A percentile compares a stretch with the other conserved stretches of the same genome.
phyloP scores from a whole-genome alignment of 345 rosid genomes.

The Cardiospermum halicacabum region DNA sequence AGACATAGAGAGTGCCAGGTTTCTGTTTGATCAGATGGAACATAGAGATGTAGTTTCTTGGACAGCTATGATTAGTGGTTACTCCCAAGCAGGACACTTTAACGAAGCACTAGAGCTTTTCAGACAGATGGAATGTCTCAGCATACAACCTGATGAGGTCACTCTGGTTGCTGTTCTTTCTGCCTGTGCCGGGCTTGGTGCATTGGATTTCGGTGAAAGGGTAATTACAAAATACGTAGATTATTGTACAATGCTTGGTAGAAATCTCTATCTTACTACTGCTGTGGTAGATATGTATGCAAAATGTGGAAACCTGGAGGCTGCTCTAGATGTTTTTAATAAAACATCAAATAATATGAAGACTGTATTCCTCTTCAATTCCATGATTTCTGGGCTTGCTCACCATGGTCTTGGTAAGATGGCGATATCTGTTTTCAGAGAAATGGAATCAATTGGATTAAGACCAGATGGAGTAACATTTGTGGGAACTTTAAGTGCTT shows the following conservation, averaged over 20 bases:
- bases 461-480: slow-evolving; percentile 52
- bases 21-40: slow-evolving; percentile 42
- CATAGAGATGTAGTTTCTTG: slow-evolving; percentile 45
- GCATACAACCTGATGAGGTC: slow-evolving; percentile 45
- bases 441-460: slow-evolving; percentile 34
- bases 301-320: slow-evolving; percentile 47
- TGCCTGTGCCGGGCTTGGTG: slow-evolving; percentile 56
- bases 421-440: slow-evolving; percentile 35
- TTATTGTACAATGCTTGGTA: slow-evolving; percentile 28
- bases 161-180: slow-evolving; percentile 47
- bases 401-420: slow-evolving; percentile 45
- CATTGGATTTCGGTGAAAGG: slow-evolving; percentile 40
- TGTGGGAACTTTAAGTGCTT: slow-evolving; percentile 48
- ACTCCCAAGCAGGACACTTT: slow-evolving; percentile 43
- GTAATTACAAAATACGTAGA: slow-evolving; percentile 29
- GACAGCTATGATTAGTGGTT: slow-evolving; percentile 61
- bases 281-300: slow-evolving; percentile 58
- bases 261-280: slow-evolving; percentile 35
- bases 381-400: slow-evolving; percentile 52
- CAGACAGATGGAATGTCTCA: slow-evolving; percentile 33
- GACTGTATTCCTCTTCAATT: slow-evolving; percentile 43
- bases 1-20: slow-evolving; percentile 34
- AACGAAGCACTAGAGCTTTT: slow-evolving; percentile 41
- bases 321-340: slow-evolving; percentile 34
- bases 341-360: slow-evolving; percentile 20